Evolutionary conservation across 2,329 filamentous ascomycete genomes (phyloP).

Genomic region (Aspergillus spinulosporus): DNA sequence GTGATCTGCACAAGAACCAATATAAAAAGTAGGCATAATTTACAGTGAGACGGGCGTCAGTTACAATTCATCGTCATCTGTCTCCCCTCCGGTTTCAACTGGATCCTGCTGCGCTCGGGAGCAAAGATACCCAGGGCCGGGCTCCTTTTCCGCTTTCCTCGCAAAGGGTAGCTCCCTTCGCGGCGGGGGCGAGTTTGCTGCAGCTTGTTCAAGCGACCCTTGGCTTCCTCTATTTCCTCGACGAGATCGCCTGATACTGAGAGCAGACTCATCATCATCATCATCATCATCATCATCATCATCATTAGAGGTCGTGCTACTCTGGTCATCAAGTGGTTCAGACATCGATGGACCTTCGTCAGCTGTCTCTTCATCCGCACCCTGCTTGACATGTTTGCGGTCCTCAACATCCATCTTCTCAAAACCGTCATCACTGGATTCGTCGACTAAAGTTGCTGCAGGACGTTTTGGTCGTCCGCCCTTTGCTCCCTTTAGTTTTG

Average conservation of each 20-base stretch:
- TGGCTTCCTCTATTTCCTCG: conserved; percentile 1
- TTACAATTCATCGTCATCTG: conserved; percentile 46
- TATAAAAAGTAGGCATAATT: not conserved
- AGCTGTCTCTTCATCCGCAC: conserved; percentile 28
- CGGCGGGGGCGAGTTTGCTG: conserved; percentile 37
- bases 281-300: conserved; percentile 15
- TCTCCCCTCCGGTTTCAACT: conserved; percentile 37
- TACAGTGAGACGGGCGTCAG: not conserved
- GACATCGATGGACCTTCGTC: conserved; percentile 31
- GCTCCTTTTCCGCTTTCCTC: conserved; percentile 21
- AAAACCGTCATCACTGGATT: conserved; percentile 36
- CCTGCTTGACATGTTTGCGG: conserved; percentile 10
- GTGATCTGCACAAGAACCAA: not conserved
- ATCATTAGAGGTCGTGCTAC: conserved; percentile 33
- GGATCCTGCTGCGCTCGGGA: conserved; percentile 16
- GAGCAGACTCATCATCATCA: conserved; percentile 26
- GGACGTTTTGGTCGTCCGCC: conserved; percentile 31
- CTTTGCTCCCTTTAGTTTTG: conserved; percentile 19
- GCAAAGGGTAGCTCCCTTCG: conserved; percentile 46
- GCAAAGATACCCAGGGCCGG: not conserved
- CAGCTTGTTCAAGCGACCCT: conserved; percentile 9
- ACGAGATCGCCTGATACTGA: not conserved
- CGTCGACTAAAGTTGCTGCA: conserved; percentile 21
- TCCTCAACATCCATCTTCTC: conserved; percentile 41
- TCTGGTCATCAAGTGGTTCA: conserved; percentile 36